These are phyloP conservation scores for Obba rivulosa DNA, from an alignment of 768 basidiomycete species.

Conservation along the genomic window DNA sequence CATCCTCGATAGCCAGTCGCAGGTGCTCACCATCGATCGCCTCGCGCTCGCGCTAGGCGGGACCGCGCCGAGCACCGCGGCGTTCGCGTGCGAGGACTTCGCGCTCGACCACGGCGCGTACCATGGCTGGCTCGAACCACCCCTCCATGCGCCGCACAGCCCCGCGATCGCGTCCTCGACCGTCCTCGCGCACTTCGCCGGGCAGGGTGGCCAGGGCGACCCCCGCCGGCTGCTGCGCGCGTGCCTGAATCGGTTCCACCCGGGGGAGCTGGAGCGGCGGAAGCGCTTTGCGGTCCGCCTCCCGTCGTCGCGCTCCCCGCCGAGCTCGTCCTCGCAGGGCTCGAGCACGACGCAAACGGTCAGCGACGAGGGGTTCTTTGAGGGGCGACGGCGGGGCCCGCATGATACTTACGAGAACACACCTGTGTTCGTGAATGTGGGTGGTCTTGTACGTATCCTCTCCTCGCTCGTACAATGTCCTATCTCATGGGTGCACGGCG, in stretches of 20 bases:
- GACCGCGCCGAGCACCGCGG: slow-evolving; percentile 14
- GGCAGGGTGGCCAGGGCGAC: neutral
- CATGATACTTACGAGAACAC: slow-evolving; percentile 10
- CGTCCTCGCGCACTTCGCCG: slow-evolving; percentile 11
- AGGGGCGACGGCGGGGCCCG: slow-evolving; percentile 17
- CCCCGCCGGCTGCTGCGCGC: no score
- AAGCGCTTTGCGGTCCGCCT: no score
- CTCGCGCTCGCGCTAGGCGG: slow-evolving; percentile 8
- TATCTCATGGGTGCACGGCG: neutral
- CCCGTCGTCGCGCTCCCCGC: no score
- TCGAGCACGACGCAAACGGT: neutral
- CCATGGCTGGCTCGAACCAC: no score
- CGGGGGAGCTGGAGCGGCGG: no score
- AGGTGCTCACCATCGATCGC: slow-evolving; percentile 24
- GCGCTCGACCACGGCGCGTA: no score
- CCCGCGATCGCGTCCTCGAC: slow-evolving; percentile 16
- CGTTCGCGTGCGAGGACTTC: neutral
- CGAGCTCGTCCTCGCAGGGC: no score
- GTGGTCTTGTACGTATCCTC: slow-evolving; percentile 4
- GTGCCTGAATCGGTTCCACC: no score
- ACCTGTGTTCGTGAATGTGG: slow-evolving; percentile 22
- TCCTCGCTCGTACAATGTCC: neutral
- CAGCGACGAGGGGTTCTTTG: slow-evolving; percentile 23
- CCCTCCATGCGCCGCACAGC: slow-evolving; percentile 5
- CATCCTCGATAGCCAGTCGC: slow-evolving; percentile 19